Percentiles rank a stretch among this genome's conserved stretches.
These are phyloP conservation scores for Mycena chlorophos DNA, from an alignment of 768 basidiomycete genomes.

Conservation along the genomic window DNA sequence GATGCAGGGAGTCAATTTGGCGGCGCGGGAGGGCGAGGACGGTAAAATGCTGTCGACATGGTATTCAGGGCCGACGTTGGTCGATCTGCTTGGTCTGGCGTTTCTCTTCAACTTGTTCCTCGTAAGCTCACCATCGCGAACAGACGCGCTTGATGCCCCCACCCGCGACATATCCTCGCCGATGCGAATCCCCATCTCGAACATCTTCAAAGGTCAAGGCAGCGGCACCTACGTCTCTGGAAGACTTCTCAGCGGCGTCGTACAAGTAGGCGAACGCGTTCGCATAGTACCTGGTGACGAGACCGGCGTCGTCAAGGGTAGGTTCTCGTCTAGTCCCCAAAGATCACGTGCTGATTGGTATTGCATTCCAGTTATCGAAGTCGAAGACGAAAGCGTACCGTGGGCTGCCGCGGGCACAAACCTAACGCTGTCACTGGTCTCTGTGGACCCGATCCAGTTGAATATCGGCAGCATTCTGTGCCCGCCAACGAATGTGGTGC, in stretches of 20 bases:
- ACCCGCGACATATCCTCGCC: constrained; percentile 72
- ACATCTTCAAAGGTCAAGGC: constrained; percentile 89
- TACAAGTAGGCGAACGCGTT: constrained; percentile 89
- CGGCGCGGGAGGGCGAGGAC: constrained; percentile 47
- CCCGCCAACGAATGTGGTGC: constrained; percentile 66
- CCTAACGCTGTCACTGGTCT: constrained; percentile 78
- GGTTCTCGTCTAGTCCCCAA: background rate
- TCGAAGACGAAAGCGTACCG: constrained; percentile 71
- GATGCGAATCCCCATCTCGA: constrained; percentile 86
- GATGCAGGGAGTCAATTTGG: constrained; percentile 85
- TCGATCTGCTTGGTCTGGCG: constrained; percentile 79
- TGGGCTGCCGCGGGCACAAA: constrained; percentile 94
- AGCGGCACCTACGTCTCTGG: constrained; percentile 80
- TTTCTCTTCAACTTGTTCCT: background rate
- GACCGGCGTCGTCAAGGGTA: constrained; percentile 74
- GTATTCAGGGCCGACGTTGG: constrained; percentile 86
- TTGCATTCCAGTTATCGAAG: constrained; percentile 74
- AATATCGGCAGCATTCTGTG: constrained; percentile 90
- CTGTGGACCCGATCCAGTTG: constrained; percentile 84
- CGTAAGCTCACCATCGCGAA: constrained; percentile 4
- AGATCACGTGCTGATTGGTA: background rate
- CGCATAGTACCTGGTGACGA: constrained; percentile 93
- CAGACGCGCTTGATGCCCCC: constrained; percentile 83
- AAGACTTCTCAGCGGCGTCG: constrained; percentile 79
- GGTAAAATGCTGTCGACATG: constrained; percentile 56